Evolutionary conservation across 768 basidiomycete species (phyloP).

Genomic region (Suillus decipiens): DNA sequence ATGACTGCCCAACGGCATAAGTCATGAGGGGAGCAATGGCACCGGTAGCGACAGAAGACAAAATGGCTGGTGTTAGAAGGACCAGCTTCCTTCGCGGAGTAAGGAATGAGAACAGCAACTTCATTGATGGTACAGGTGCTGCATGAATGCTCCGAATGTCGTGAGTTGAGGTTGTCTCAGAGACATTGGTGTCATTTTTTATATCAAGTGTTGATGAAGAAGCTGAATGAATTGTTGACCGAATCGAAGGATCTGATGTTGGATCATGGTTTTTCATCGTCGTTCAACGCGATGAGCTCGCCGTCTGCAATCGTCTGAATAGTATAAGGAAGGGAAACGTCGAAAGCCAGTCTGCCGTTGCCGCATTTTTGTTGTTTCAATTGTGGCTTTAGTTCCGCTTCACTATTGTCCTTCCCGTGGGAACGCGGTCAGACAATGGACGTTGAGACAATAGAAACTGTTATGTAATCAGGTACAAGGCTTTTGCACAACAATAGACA

Average conservation of each 20-base stretch:
- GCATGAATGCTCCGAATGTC: conserved; percentile 25
- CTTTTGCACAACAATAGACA: conserved; percentile 24
- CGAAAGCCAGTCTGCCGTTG: conserved; percentile 1
- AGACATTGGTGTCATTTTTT: conserved; percentile 14
- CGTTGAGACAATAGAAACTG: conserved; percentile 13
- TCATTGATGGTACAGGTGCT: conserved; percentile 52
- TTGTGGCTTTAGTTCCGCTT: conserved; percentile 22
- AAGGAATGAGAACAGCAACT: conserved; percentile 68
- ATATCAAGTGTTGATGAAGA: conserved; percentile 24
- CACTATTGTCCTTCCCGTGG: conserved; percentile 19
- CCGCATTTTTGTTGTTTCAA: conserved; percentile 27
- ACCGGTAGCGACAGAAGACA: conserved; percentile 63
- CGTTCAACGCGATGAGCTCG: conserved; percentile 29
- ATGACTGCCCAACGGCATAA: conserved; percentile 72
- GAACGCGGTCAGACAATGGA: conserved; percentile 26
- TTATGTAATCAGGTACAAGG: conserved; percentile 19
- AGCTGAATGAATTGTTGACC: conserved; percentile 15
- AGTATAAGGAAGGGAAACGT: conserved; percentile 18
- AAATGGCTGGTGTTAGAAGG: conserved; percentile 64
- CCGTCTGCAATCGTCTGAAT: conserved; percentile 7
- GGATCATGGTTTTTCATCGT: conserved; percentile 35
- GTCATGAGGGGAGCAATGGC: conserved; percentile 88
- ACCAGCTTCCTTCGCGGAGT: conserved; percentile 53
- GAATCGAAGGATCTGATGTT: conserved; percentile 23
- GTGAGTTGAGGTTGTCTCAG: conserved; percentile 17